Base-by-base conservation (phyloP, 768 basidiomycete species). In the Mycena haematopus region DNA sequence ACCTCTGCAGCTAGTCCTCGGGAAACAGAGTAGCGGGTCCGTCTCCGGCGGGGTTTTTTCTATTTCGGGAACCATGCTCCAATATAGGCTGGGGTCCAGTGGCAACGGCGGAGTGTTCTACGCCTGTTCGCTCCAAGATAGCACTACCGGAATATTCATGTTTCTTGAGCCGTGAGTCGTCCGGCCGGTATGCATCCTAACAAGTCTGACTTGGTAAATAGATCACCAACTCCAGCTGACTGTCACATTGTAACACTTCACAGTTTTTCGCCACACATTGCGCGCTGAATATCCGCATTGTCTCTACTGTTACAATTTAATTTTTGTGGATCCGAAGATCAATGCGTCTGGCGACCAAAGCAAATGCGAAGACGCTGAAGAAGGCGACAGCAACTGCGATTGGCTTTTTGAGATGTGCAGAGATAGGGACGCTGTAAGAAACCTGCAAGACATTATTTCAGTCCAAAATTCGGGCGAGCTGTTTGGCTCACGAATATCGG, bases 391-490 rank as follows among this genome's bases (percentile, higher is more conserved):
- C 85, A 27, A 96, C 93, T 13, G 89, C 86, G 29, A 92, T 57
- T 1, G 93, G 93, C 76, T 99, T 99, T 75, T 88, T 90, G 62
- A 97, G 75, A 73, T 94, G 91, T n/a, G 93, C 89, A 44, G 82
- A 79, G 58, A 88, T 69, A 13, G 93, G 87, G 45, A 96, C 90
- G 68, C 84, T 88, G 82, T 99, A 99, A 38, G 90, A 87, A 62
- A 97, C 89, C 96, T 97, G 66, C 14, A 51, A 29, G 56, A 47
- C 29, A 40, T 25, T 42, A 57, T 29, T 50, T 35, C 55, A 42
- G 52, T 35, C 46, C 25, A 3, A 36, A 51, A n/a, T 7, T 29
- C 40, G 57, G 54, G 38, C 9, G 21, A 22, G 17, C 17, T 25
- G 29, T 49, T 31, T 17, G 17, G 83, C 95, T 70, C 71, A 98